These are phyloP conservation scores for Stipa capillata DNA, from an alignment of 176 grass and related monocot species.

Conservation along the genomic window DNA sequence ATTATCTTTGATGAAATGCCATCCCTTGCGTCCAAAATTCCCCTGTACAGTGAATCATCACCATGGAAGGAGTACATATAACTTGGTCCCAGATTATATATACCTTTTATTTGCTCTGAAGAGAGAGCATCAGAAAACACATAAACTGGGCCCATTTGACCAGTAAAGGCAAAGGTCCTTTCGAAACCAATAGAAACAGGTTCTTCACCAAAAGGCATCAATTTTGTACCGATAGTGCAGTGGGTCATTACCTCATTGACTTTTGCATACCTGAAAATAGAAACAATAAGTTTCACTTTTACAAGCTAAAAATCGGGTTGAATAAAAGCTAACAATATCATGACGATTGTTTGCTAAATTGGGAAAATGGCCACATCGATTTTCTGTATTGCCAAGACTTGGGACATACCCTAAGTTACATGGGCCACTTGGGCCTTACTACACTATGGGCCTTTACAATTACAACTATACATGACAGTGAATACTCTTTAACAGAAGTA, in stretches of 20 bases:
- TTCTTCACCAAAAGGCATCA: slow-evolving; percentile 72
- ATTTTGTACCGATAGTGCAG: slow-evolving; percentile 76
- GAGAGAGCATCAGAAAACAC: slow-evolving; percentile 81
- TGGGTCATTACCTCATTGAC: slow-evolving; percentile 84
- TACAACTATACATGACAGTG: not conserved
- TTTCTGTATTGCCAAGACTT: not conserved
- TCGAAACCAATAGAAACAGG: slow-evolving; percentile 65
- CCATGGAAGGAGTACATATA: slow-evolving; percentile 98
- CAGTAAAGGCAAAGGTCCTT: slow-evolving; percentile 67
- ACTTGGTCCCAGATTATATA: slow-evolving; percentile 94
- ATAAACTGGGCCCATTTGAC: slow-evolving; percentile 98
- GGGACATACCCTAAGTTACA: not conserved
- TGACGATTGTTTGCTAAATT: not conserved
- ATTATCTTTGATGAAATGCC: slow-evolving; percentile 90
- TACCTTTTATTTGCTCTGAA: slow-evolving; percentile 86
- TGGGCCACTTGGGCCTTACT: not conserved
- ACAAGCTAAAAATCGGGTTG: not conserved
- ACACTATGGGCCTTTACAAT: not conserved
- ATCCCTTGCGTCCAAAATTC: slow-evolving; percentile 66
- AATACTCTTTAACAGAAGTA: not conserved
- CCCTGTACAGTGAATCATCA: slow-evolving; percentile 65
- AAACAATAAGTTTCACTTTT: not conserved
- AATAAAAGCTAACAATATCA: not conserved
- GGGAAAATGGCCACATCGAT: not conserved
- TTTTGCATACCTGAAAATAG: slow-evolving; percentile 76